A percentile compares a stretch with the other conserved stretches of the same genome.
These are phyloP conservation scores for Dictyostelium intermedium DNA, from an alignment of 78 protist species.

Conservation along the genomic window DNA sequence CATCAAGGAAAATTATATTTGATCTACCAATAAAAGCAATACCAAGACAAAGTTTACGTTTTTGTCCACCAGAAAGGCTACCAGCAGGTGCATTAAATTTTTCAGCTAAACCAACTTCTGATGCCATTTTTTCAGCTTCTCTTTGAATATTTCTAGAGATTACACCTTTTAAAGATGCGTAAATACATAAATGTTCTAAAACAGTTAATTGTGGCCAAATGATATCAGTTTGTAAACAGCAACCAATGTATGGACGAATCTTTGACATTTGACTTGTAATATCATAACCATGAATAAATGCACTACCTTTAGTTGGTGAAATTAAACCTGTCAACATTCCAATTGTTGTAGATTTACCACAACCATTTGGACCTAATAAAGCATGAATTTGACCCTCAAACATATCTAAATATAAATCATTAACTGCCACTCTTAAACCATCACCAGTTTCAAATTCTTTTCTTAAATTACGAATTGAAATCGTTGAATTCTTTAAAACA, in stretches of 20 bases:
- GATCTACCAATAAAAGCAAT: slow-evolving; percentile 86
- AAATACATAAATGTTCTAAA: slow-evolving; percentile 58
- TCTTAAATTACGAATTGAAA: slow-evolving; percentile 21
- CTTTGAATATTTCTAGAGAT: background rate
- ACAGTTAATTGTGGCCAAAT: slow-evolving; percentile 71
- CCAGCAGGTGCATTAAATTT: slow-evolving; percentile 9
- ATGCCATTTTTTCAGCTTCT: slow-evolving; percentile 25
- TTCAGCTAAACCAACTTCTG: slow-evolving; percentile 28
- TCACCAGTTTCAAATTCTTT: slow-evolving; percentile 54
- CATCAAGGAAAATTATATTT: slow-evolving; percentile 52
- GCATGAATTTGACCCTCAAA: slow-evolving; percentile 55
- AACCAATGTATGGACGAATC: slow-evolving; percentile 10
- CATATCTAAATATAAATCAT: slow-evolving; percentile 38
- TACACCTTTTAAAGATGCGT: slow-evolving; percentile 51
- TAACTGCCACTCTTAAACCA: slow-evolving; percentile 41
- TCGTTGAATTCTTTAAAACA: background rate
- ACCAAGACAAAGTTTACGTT: slow-evolving; percentile 85
- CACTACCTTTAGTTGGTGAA: slow-evolving; percentile 67
- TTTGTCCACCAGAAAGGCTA: slow-evolving; percentile 86
- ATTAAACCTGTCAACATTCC: slow-evolving; percentile 89
- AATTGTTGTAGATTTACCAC: slow-evolving; percentile 91
- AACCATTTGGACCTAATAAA: slow-evolving; percentile 89
- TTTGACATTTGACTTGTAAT: slow-evolving; percentile 36
- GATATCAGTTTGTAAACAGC: slow-evolving; percentile 77
- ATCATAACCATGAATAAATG: slow-evolving; percentile 28